Evolutionary conservation across 768 basidiomycete species (phyloP), one percentile per base, ranked within the genome.

Genomic region (Rhizopogon roseolus): DNA sequence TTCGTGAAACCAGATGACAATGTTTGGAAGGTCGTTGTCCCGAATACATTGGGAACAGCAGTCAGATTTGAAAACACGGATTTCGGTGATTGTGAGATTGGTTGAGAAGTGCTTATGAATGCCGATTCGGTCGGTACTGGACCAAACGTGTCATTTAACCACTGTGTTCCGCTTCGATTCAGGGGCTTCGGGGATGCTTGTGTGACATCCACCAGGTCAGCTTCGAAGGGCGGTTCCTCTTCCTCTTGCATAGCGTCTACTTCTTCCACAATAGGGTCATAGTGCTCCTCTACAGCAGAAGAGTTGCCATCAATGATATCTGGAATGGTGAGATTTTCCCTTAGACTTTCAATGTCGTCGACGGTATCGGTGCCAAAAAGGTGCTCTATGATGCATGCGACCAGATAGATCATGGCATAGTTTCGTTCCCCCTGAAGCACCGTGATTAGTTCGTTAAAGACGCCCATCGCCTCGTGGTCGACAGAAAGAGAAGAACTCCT

Each of bases 351-450:
- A 36, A 90, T 88, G 50, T 87, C 81, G 5, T 90, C 85, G 56
- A 90, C 83, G 4, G 90, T 82, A 41, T 87, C 88, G 60, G 82
- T 79, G 59, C 88, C 86, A 64, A 98, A 94, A 44, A 92, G 76
- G n/a, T 86, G 73, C 66, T 96, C 91, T 41, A 94, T 74, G 44
- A 98, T 81, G 64, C 93, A 97, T 0, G 90, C 92, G 25, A 97
- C 82, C 25, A 98, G 81, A 63, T 88, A 97, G 2, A 92, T 87
- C 80, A 92, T 89, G 13, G 84, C 70, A 1, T 75, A 70, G 50
- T 78, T 81, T 40, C 85, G 84, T 59, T 88, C 78, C 41, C 85
- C 78, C 54, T 84, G 78, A 25, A 91, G 76, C 27, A 83, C 80
- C 5, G 63, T 65, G 0, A 81, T 86, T 9, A 91, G 75, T 53